Evolutionary conservation across 2,329 filamentous ascomycete genomes (phyloP), one percentile per base, ranked within the genome.

Genomic region (Bipolaris oryzae): DNA sequence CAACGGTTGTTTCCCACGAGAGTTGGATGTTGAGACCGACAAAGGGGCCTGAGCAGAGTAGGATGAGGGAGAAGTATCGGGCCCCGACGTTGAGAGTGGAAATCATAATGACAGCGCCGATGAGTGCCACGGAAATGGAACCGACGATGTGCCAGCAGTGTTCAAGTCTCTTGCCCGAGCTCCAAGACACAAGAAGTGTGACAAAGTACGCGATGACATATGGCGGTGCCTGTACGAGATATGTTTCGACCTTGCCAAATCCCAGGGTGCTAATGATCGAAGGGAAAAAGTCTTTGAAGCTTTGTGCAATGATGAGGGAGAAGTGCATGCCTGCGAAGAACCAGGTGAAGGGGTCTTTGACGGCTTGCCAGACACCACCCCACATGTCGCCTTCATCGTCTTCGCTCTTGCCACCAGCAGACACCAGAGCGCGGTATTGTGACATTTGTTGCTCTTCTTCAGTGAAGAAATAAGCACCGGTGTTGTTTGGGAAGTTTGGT

Each of bases 1-100:
- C 75, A 0, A 79, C 68, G 0, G 76, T 78, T 0, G 77, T 78
- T 49, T 79, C 77, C 77, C 77, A 79, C 0, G 76, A 76, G 0
- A 79, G 68, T 56, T 79, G 76, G 23, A 79, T 62, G 38, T 78
- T 78, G 3, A 78, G 71, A 16, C 71, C 75, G 50, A 67, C 70
- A 57, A 75, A 79, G 0, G 75, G 71, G 20, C 77, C 76, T 4
- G 62, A 64, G 31, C 73, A 67, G 0, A 79, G 37, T 10, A 73
- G 53, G 10, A 72, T 57, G 23, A 68, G 57, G 2, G 63, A 63
- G 46, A 73, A 73, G 62, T 73, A 74, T 31, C 72, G 66, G 1
- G 69, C 67, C 18, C 69, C 69, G 7, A 63, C 54, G 50, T 73
- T 71, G 16, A 64, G 60, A 1, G 71, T 73, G 1, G 57, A 60